Percentiles rank a stretch among this genome's conserved stretches.
These are phyloP conservation scores for Lentinula sp. DNA, from an alignment of 768 basidiomycete genomes.

Conservation along the genomic window DNA sequence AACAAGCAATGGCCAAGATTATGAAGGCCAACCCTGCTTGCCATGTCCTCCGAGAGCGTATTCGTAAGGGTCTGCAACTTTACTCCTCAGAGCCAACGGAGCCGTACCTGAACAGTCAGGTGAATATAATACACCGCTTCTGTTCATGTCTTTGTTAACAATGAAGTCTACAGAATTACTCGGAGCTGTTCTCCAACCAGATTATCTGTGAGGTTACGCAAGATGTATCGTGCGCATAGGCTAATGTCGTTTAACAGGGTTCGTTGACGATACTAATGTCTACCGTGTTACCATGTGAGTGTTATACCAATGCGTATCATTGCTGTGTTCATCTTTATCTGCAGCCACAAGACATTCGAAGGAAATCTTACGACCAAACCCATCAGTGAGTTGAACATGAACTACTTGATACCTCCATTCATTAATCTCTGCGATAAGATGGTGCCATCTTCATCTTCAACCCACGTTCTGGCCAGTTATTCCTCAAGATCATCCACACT, in stretches of 20 bases:
- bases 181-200: slow-evolving; percentile 95
- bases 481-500: slow-evolving; percentile 99
- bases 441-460: slow-evolving; percentile 99
- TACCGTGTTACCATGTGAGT: slow-evolving; percentile 91
- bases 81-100: slow-evolving; percentile 99
- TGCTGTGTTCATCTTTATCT: slow-evolving; percentile 11
- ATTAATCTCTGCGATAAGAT: slow-evolving; percentile 35
- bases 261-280: slow-evolving; percentile 99
- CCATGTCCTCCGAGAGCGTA: slow-evolving; percentile 96
- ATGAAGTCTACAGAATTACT: slow-evolving; percentile 60
- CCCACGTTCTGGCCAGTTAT: slow-evolving; percentile 95
- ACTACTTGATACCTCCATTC: background rate
- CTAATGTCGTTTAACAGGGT: slow-evolving; percentile 46
- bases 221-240: background rate
- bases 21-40: slow-evolving; percentile 99
- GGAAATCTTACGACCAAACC: slow-evolving; percentile 99
- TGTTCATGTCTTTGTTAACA: slow-evolving; percentile 2
- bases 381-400: slow-evolving; percentile 56
- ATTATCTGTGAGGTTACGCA: slow-evolving; percentile 66
- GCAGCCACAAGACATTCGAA: slow-evolving; percentile 96
- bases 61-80: slow-evolving; percentile 94
- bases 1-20: slow-evolving; percentile 99
- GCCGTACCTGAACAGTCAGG: slow-evolving; percentile 96
- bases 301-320: background rate
- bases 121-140: slow-evolving; percentile 11